Evolutionary conservation across 1,284 basidiomycete genomes (phyloP).

Genomic region (Pascua sp.): DNA sequence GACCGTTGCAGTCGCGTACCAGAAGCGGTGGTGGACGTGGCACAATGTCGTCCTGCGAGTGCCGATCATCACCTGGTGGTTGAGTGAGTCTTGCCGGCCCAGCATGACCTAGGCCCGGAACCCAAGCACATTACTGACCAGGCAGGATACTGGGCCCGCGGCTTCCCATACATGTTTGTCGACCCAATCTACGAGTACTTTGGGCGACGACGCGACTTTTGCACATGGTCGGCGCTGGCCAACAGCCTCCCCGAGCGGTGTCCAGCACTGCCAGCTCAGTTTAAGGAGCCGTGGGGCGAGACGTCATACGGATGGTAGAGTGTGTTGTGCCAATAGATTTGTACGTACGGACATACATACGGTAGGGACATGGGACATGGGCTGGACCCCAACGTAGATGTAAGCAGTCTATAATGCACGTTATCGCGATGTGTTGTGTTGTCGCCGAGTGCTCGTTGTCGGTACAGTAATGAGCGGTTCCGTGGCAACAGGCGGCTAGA

Average conservation of each 20-base stretch:
- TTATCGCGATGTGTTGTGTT: background rate
- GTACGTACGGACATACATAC: background rate
- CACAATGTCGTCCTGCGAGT: constrained; percentile 54
- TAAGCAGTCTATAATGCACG: background rate
- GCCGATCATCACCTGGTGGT: constrained; percentile 54
- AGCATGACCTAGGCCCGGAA: background rate
- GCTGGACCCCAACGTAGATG: background rate
- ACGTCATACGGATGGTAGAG: background rate
- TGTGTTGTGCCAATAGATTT: background rate
- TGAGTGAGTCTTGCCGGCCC: constrained; percentile 32
- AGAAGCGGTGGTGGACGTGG: constrained; percentile 52
- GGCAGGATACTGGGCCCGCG: constrained; percentile 28
- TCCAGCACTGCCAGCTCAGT: constrained; percentile 22
- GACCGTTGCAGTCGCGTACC: constrained; percentile 50
- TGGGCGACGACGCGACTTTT: constrained; percentile 24
- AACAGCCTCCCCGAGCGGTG: constrained; percentile 22
- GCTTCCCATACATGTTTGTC: constrained; percentile 19
- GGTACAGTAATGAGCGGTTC: background rate
- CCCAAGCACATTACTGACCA: background rate
- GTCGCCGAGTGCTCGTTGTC: background rate
- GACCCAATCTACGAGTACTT: constrained; percentile 29
- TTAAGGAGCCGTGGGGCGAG: constrained; percentile 15
- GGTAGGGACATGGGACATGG: background rate
- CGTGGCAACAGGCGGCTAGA: background rate
- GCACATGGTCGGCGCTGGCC: constrained; percentile 33